Evolutionary conservation across 1,284 basidiomycete species (phyloP).

Genomic region (Moesziomyces parantarcticus): DNA sequence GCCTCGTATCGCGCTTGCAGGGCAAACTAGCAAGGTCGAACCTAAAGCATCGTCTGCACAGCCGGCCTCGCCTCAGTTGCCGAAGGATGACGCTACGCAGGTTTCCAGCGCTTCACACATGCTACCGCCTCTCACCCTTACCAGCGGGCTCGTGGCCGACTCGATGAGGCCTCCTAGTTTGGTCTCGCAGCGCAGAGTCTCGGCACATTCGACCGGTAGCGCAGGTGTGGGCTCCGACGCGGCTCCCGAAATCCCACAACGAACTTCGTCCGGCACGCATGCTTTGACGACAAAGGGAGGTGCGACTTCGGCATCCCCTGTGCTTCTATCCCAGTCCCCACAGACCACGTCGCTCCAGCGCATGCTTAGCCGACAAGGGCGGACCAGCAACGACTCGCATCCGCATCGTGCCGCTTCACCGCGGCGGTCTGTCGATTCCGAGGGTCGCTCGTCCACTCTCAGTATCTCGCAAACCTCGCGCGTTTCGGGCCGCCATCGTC

Average conservation of each 20-base stretch:
- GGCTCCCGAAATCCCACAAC: conserved; percentile 37
- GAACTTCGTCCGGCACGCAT: conserved; percentile 42
- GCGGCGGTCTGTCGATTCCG: conserved; percentile 34
- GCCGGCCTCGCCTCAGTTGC: conserved; percentile 11
- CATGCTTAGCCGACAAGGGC: conserved; percentile 17
- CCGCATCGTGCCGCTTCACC: conserved; percentile 22
- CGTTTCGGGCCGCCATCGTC: conserved; percentile 45
- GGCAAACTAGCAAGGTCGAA: neutral
- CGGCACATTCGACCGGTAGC: conserved; percentile 28
- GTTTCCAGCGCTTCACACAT: conserved; percentile 15
- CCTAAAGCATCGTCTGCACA: conserved; percentile 2
- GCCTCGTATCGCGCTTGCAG: conserved; percentile 4
- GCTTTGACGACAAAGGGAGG: conserved; percentile 18
- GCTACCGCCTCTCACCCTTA: conserved; percentile 29
- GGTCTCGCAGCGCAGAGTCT: conserved; percentile 20
- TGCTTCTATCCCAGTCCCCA: conserved; percentile 20
- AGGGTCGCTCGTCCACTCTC: conserved; percentile 28
- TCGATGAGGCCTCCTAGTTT: conserved; percentile 26
- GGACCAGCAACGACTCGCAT: conserved; percentile 18
- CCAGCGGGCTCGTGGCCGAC: conserved; percentile 10
- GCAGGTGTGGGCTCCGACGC: conserved; percentile 22
- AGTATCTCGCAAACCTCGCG: conserved; percentile 49
- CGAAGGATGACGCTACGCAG: conserved; percentile 1
- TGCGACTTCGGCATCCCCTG: conserved; percentile 21
- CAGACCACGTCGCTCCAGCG: conserved; percentile 19